Percentiles rank a stretch among this genome's conserved stretches.
Evolutionary conservation across 345 rosid genomes (phyloP).

Genomic region (Geranium rotundifolium): DNA sequence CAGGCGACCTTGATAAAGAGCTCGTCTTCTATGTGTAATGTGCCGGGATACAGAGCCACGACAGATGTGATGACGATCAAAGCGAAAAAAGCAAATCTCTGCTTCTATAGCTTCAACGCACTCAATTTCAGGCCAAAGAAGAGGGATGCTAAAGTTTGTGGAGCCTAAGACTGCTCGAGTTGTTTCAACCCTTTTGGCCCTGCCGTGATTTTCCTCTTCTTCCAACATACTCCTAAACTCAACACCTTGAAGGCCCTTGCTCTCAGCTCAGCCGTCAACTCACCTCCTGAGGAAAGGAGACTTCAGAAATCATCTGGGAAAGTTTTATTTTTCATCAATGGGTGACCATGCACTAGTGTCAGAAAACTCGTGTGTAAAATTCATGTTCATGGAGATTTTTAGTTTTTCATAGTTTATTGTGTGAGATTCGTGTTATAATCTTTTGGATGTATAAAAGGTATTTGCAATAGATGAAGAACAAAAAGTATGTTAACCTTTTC

Average conservation of each 20-base stretch:
- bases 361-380: background rate
- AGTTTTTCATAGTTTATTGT: background rate
- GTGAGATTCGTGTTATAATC: background rate
- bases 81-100: constrained; percentile 49
- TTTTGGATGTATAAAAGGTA: background rate
- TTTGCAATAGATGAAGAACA: background rate
- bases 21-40: constrained; percentile 48
- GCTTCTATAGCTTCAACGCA: constrained; percentile 68
- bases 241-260: too few relatives aligned
- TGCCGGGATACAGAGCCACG: constrained; percentile 73
- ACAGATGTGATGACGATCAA: constrained; percentile 61
- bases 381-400: background rate
- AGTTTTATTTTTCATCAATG: background rate
- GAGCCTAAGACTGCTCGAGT: background rate
- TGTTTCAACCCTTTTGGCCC: too few relatives aligned
- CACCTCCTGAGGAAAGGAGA: too few relatives aligned
- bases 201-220: too few relatives aligned
- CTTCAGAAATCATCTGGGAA: too few relatives aligned
- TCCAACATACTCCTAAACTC: too few relatives aligned
- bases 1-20: constrained; percentile 57
- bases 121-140: constrained; percentile 72
- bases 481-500: background rate
- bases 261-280: too few relatives aligned
- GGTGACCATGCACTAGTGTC: too few relatives aligned
- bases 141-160: constrained; percentile 45